Evolutionary conservation across 306 rosid genomes (phyloP).

Genomic region (Herpetospermum pedunculosum): DNA sequence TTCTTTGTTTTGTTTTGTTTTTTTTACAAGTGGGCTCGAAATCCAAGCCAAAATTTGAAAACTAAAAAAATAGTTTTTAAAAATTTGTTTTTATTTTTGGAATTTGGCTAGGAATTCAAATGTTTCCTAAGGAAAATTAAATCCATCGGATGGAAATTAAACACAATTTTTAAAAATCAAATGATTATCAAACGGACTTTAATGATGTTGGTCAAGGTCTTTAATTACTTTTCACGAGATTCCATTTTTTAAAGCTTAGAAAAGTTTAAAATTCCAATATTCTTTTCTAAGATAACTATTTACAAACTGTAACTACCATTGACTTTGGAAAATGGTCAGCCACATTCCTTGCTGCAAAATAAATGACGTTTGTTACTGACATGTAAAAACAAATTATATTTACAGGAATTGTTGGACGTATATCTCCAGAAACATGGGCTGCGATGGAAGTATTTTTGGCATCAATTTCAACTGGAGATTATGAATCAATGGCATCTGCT

Average conservation of each 20-base stretch:
- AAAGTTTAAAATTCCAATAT: background rate
- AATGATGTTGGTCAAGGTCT: background rate
- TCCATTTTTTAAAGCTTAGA: background rate
- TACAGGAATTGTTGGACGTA: constrained; percentile 87
- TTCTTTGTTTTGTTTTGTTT: too few relatives aligned
- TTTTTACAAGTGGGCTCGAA: too few relatives aligned
- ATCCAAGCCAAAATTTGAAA: too few relatives aligned
- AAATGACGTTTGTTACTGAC: background rate
- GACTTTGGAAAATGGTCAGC: background rate
- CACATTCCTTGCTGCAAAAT: background rate
- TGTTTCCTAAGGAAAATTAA: too few relatives aligned
- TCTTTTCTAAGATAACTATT: background rate
- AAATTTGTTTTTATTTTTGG: too few relatives aligned
- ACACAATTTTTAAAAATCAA: too few relatives aligned
- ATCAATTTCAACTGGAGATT: constrained; percentile 79
- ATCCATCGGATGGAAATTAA: too few relatives aligned
- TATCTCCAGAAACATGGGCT: constrained; percentile 88
- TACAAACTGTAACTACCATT: constrained; percentile 1
- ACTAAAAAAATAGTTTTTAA: too few relatives aligned
- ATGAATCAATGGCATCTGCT: constrained; percentile 83
- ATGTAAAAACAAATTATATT: constrained; percentile 1
- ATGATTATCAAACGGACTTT: too few relatives aligned
- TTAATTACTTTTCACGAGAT: background rate
- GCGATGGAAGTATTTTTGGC: constrained; percentile 90
- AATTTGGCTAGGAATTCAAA: too few relatives aligned